Conservation (phyloP, 2,329 filamentous ascomycete genomes). For the Pezicula radicicola region DNA sequence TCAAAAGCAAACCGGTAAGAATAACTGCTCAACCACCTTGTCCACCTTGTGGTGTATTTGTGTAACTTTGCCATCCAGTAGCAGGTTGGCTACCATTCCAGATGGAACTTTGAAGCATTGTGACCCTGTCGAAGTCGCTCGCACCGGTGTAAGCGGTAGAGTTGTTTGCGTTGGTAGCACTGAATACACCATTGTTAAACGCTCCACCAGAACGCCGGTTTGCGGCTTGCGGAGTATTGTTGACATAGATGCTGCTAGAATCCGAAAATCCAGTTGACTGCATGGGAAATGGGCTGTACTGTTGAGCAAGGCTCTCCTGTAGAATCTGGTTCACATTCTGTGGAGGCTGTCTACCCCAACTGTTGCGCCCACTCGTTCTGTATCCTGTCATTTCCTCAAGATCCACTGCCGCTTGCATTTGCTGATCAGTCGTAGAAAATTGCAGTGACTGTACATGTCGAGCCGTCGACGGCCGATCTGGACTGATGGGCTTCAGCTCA, state of each 20-base stretch:
- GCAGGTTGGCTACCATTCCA: slow-evolving; percentile 20
- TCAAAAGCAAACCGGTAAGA: background rate
- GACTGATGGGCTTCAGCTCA: slow-evolving; percentile 33
- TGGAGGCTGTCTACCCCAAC: slow-evolving; percentile 12
- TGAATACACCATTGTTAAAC: slow-evolving; percentile 2
- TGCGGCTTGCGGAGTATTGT: slow-evolving; percentile 35
- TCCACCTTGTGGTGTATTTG: slow-evolving; percentile 43
- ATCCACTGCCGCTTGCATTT: slow-evolving; percentile 15
- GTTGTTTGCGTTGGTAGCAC: slow-evolving; percentile 15
- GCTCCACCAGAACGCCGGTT: slow-evolving; percentile 5
- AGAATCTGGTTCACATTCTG: slow-evolving; percentile 17
- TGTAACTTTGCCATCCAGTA: slow-evolving; percentile 26
- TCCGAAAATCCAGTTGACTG: slow-evolving; percentile 40
- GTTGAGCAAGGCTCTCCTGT: slow-evolving; percentile 19
- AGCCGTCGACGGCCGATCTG: slow-evolving; percentile 29
- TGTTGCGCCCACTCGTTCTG: background rate
- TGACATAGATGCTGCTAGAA: slow-evolving; percentile 47
- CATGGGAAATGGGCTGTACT: slow-evolving; percentile 14
- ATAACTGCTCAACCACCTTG: slow-evolving; percentile 39
- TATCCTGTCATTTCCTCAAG: slow-evolving; percentile 22
- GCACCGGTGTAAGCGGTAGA: slow-evolving; percentile 19
- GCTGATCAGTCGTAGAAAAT: slow-evolving; percentile 17
- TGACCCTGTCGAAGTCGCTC: slow-evolving; percentile 21
- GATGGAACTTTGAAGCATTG: slow-evolving; percentile 28
- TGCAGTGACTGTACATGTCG: slow-evolving; percentile 28